Percentiles rank a stretch among this genome's conserved stretches.
Conservation (phyloP, 371 early-diverging fungal genomes). For the Mortierella sp. region DNA sequence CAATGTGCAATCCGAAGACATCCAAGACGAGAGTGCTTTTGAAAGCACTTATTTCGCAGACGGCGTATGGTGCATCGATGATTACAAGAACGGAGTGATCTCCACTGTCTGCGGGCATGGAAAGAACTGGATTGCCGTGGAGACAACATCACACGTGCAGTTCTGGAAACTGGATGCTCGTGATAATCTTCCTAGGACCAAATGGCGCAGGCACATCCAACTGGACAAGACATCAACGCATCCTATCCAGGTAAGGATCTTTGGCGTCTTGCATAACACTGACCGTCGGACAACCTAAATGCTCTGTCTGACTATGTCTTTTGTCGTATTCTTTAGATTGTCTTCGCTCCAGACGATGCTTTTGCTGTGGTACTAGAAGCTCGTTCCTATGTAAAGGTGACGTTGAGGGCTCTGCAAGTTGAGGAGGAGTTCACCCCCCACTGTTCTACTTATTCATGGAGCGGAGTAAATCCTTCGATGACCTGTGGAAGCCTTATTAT, state of each 20-base stretch:
- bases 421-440: neutral
- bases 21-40: neutral
- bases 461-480: neutral
- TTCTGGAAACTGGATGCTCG: slow-evolving; percentile 21
- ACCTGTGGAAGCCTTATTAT: slow-evolving; percentile 13
- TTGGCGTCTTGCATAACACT: neutral
- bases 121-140: slow-evolving; percentile 30
- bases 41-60: slow-evolving; percentile 23
- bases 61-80: slow-evolving; percentile 45
- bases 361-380: slow-evolving; percentile 22
- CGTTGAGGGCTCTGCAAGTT: slow-evolving; percentile 1
- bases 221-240: slow-evolving; percentile 4
- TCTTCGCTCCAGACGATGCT: slow-evolving; percentile 36
- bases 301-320: neutral
- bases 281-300: neutral
- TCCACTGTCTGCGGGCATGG: slow-evolving; percentile 15
- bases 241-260: slow-evolving; percentile 15
- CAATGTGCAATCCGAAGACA: neutral
- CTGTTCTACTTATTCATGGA: neutral
- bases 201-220: slow-evolving; percentile 13
- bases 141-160: slow-evolving; percentile 27
- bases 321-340: slow-evolving; percentile 1
- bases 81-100: neutral
- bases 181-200: slow-evolving; percentile 7
- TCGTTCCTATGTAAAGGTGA: slow-evolving; percentile 6